phyloP scores from a whole-genome alignment of 2,329 filamentous ascomycete genomes.

The Fusarium domesticum region DNA sequence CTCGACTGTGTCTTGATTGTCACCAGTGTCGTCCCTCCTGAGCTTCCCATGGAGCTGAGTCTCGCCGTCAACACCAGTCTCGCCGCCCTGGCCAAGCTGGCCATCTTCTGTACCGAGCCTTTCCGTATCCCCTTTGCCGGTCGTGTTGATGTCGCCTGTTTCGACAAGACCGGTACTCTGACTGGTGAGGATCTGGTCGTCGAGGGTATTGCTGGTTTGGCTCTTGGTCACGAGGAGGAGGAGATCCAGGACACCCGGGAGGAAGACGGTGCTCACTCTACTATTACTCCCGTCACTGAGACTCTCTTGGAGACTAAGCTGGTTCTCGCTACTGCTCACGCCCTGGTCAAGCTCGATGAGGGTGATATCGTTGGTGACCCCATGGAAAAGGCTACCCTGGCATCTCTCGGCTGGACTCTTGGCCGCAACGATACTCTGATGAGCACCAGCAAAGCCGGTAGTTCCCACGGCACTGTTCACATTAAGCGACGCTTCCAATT shows the following conservation, averaged over 20 bases:
- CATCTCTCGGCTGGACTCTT: conserved; percentile 87
- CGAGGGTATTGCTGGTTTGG: conserved; percentile 90
- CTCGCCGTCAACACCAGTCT: conserved; percentile 97
- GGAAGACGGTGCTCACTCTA: conserved; percentile 77
- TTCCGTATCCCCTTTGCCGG: conserved; percentile 97
- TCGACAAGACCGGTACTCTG: conserved; percentile 96
- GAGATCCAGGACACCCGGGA: conserved; percentile 65
- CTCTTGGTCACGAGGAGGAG: conserved; percentile 57
- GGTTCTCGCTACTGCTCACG: conserved; percentile 91
- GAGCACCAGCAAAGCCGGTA: conserved; percentile 47
- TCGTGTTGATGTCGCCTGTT: conserved; percentile 93
- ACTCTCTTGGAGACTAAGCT: conserved; percentile 80
- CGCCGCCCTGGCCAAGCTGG: conserved; percentile 88
- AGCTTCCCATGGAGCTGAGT: conserved; percentile 96
- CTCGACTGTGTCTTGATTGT: conserved; percentile 97
- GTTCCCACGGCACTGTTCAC: conserved; percentile 69
- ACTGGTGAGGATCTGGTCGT: conserved; percentile 97
- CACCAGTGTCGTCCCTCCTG: conserved; percentile 96
- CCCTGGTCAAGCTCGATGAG: conserved; percentile 92
- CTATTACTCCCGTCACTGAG: conserved; percentile 67
- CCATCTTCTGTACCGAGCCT: conserved; percentile 98
- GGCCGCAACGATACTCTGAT: conserved; percentile 82
- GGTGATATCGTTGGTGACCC: conserved; percentile 96
- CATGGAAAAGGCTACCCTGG: conserved; percentile 96
- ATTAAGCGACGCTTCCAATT: conserved; percentile 98